These are phyloP conservation scores for Salvia miltiorrhiza DNA, from an alignment of 257 asterid genomes.

Conservation along the genomic window DNA sequence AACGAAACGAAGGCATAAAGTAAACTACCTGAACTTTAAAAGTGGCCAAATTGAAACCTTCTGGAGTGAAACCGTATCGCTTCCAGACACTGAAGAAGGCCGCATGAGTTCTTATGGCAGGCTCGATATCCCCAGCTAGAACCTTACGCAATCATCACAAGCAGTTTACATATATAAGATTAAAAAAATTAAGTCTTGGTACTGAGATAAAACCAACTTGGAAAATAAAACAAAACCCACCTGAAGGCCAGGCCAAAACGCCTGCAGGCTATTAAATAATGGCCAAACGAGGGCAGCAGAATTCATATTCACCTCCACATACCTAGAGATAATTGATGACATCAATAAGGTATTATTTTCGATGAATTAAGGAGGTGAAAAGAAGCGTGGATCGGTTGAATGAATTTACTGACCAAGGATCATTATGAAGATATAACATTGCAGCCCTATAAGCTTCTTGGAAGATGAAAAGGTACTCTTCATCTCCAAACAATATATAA, in stretches of 20 bases:
- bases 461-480: conserved; percentile 91
- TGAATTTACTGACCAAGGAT: conserved; percentile 74
- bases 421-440: conserved; percentile 80
- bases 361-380: conserved; percentile 2
- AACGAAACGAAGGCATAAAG: background rate
- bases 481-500: conserved; percentile 88
- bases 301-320: conserved; percentile 98
- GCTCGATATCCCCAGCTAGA: conserved; percentile 97
- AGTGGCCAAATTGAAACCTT: conserved; percentile 95
- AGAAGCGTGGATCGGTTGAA: background rate
- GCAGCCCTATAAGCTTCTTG: conserved; percentile 97
- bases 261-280: conserved; percentile 91
- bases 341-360: conserved; percentile 1
- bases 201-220: conserved; percentile 5
- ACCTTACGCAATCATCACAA: conserved; percentile 54
- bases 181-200: conserved; percentile 1
- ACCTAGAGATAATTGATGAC: conserved; percentile 45
- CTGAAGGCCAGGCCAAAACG: conserved; percentile 99
- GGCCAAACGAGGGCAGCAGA: conserved; percentile 99
- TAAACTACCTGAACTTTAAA: conserved; percentile 73
- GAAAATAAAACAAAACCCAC: conserved; percentile 30
- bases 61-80: conserved; percentile 95
- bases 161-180: conserved; percentile 20
- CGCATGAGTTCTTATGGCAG: conserved; percentile 89
- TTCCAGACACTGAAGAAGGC: conserved; percentile 98